Evolutionary conservation across 2,329 filamentous ascomycete species (phyloP), one percentile per base, ranked within the genome.

Genomic region (Westerdykella aurantiaca): DNA sequence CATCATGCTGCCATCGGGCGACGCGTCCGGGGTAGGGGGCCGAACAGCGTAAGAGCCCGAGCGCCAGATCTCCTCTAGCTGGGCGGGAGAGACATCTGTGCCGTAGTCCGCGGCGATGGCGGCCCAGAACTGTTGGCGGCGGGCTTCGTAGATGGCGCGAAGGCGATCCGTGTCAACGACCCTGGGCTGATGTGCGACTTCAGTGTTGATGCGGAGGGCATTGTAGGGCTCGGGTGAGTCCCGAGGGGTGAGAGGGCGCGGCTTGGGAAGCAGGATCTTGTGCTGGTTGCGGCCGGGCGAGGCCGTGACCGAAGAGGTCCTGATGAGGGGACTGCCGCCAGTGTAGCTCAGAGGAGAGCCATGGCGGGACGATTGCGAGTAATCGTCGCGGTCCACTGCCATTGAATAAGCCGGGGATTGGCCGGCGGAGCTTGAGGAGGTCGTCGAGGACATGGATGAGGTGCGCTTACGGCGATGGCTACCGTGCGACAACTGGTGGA

Each of bases 401-500:
- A 65, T 60, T 31, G 58, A 58, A 51, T 62, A 74, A 73, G 48
- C 65, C 44, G 65, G 53, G 47, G 58, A 63, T 45, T 56, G 53
- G 44, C 59, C 56, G 52, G 59, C 49, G 51, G 64, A 60, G 58
- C 68, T 48, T 43, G 64, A 68, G 25, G 72, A 72, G 31, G 68
- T 69, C 17, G 67, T 63, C 33, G 80, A 81, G n/a, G 79, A 81
- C 31, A 83, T 76, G 13, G 86, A 90, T 21, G 80, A 78, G 47
- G 81, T 83, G 47, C 86, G 80, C 75, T 87, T 88, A 64, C 86
- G 84, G 57, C 86, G 83, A 70, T 86, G 87, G 72, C 80, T 87
- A 46, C 86, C 86, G 64, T 89, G 86, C 51, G 84, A 88, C 50
- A 93, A 78, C 62, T 93, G 87, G 61, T 94, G 87, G 64, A 88